phyloP scores from a whole-genome alignment of 208 protist genomes.

The Porcisia hertigi region DNA sequence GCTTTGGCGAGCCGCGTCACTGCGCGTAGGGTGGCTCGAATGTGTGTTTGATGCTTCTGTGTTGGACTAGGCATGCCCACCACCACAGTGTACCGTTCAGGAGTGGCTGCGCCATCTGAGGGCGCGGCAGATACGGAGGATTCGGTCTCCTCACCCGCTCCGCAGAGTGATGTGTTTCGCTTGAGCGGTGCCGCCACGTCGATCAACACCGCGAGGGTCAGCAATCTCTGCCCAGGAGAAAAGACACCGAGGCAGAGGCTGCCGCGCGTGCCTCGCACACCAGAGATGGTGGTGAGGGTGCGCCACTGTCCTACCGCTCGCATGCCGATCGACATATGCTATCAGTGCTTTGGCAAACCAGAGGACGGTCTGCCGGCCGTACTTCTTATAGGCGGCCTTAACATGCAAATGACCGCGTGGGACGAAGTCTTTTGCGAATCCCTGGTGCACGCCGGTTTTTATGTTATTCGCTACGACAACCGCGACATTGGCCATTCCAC shows the following conservation, averaged over 20 bases:
- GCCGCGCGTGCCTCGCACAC: conserved; percentile 30
- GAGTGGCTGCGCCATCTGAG: not conserved
- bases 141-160: not conserved
- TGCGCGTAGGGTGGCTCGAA: too few relatives aligned
- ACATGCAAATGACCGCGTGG: conserved; percentile 81
- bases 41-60: too few relatives aligned
- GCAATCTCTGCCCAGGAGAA: not conserved
- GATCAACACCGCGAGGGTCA: not conserved
- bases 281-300: conserved; percentile 57
- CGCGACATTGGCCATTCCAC: conserved; percentile 78
- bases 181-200: not conserved
- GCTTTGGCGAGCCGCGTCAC: too few relatives aligned
- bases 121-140: not conserved
- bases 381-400: conserved; percentile 74
- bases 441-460: conserved; percentile 64
- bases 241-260: not conserved
- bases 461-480: conserved; percentile 81
- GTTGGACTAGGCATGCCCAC: not conserved
- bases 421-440: conserved; percentile 80
- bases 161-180: not conserved
- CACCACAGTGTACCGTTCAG: not conserved
- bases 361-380: conserved; percentile 32
- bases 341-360: conserved; percentile 76
- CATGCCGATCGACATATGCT: conserved; percentile 67
- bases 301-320: conserved; percentile 58